Percentiles rank a stretch among this genome's conserved stretches.
phyloP scores from a whole-genome alignment of 768 basidiomycete genomes.

The Termitomyces eurrhizus region DNA sequence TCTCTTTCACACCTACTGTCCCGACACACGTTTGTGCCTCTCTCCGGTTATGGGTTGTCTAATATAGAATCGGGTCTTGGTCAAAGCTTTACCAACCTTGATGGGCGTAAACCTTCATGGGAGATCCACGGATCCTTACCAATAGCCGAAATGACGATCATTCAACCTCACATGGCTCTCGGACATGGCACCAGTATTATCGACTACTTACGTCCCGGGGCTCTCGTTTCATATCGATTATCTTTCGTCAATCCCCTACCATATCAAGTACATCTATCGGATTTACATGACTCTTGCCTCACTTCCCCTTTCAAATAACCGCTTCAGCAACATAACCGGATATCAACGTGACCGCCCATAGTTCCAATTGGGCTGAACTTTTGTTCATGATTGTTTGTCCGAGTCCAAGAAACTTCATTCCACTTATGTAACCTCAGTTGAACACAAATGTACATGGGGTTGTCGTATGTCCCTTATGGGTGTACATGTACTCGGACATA shows the following conservation, averaged over 20 bases:
- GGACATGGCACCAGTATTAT: conserved; percentile 4
- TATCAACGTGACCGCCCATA: not conserved
- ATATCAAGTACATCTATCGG: conserved; percentile 7
- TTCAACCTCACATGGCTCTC: conserved; percentile 6
- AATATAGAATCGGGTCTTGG: not conserved
- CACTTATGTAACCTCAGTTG: not conserved
- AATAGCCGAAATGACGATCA: conserved; percentile 8
- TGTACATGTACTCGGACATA: not conserved
- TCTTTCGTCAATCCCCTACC: conserved; percentile 1
- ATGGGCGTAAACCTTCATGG: not conserved
- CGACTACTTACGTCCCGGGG: not conserved
- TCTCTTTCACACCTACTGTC: not conserved
- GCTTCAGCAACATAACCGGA: not conserved
- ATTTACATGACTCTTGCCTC: conserved; percentile 2
- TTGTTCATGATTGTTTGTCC: not conserved
- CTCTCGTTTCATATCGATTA: conserved; percentile 1
- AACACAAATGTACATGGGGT: not conserved
- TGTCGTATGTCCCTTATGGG: not conserved
- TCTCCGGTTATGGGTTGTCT: not conserved
- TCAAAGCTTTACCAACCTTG: conserved; percentile 7
- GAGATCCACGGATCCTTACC: conserved; percentile 2
- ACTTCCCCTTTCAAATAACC: not conserved
- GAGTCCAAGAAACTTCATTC: not conserved
- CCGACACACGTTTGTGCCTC: conserved; percentile 17
- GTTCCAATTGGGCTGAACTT: not conserved